Conservation (phyloP, 2,329 filamentous ascomycete species). For the Neoscytalidium dimidiatum region DNA sequence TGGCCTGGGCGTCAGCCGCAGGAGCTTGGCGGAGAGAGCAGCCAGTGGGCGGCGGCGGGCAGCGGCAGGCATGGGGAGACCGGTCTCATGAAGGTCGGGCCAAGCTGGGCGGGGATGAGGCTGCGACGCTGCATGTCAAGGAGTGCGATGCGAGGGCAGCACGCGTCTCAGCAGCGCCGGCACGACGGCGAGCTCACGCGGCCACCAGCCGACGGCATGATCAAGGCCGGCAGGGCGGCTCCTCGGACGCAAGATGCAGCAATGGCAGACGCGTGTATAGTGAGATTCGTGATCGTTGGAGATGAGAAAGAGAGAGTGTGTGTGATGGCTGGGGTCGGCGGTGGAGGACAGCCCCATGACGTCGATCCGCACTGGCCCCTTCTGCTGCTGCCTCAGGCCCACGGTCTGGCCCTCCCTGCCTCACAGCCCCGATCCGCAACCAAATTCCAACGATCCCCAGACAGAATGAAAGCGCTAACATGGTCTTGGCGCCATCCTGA, state of each 20-base stretch:
- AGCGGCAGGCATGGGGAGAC: slow-evolving; percentile 21
- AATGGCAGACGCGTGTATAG: not conserved
- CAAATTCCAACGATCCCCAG: not conserved
- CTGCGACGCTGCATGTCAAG: slow-evolving; percentile 37
- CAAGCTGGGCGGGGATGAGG: slow-evolving; percentile 30
- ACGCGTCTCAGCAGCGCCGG: slow-evolving; percentile 15
- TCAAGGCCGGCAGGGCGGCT: not conserved
- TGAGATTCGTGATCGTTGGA: not conserved
- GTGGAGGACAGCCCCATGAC: not conserved
- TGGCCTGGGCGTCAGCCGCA: not conserved
- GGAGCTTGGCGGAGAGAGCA: slow-evolving; percentile 15
- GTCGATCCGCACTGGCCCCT: slow-evolving; percentile 12
- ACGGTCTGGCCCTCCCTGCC: not conserved
- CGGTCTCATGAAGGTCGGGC: slow-evolving; percentile 40
- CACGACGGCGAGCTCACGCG: not conserved
- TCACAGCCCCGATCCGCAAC: no score
- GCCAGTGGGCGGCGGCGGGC: slow-evolving; percentile 23
- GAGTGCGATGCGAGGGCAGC: slow-evolving; percentile 29
- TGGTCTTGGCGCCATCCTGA: not conserved
- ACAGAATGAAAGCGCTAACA: not conserved
- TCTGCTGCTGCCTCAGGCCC: not conserved
- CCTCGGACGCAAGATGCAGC: not conserved
- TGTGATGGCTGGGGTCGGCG: no score
- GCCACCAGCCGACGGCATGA: not conserved
- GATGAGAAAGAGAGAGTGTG: not conserved